A percentile compares a stretch with the other conserved stretches of the same genome.
Evolutionary conservation across 768 basidiomycete genomes (phyloP).

Genomic region (Tricholoma terreum): DNA sequence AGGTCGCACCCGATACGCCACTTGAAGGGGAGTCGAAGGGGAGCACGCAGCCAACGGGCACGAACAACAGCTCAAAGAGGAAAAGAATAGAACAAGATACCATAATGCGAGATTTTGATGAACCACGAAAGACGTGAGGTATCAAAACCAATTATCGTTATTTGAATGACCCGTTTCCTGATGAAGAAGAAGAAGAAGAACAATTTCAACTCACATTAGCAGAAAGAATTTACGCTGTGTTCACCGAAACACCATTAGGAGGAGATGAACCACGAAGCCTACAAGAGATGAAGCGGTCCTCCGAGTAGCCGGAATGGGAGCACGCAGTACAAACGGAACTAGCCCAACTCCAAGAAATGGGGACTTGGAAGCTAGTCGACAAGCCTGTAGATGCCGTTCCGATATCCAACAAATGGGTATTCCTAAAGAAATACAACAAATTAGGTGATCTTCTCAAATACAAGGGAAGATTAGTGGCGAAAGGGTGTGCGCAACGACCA

Average conservation of each 20-base stretch:
- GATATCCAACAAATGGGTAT: conserved; percentile 12
- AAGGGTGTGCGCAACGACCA: conserved; percentile 33
- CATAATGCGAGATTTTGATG: background rate
- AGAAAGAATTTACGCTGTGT: background rate
- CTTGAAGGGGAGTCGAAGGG: background rate
- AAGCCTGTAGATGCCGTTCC: conserved; percentile 11
- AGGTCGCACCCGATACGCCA: background rate
- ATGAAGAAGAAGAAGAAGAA: background rate
- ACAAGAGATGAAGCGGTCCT: background rate
- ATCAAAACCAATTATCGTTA: background rate
- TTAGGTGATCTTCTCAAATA: conserved; percentile 21
- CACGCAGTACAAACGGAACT: background rate
- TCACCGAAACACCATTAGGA: background rate
- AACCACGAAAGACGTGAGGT: background rate
- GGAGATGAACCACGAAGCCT: conserved; percentile 5
- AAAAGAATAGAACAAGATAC: background rate
- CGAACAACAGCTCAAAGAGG: background rate
- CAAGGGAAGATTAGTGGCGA: background rate
- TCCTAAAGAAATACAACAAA: conserved; percentile 26
- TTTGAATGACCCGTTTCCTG: background rate
- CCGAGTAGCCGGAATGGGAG: conserved; percentile 13
- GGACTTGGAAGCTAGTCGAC: conserved; percentile 1
- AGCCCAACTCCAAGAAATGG: background rate
- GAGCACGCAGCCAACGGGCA: background rate
- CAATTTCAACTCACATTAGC: too few species aligned